phyloP scores from a whole-genome alignment of 2,329 filamentous ascomycete species.

The Cordyceps fumosorosea region DNA sequence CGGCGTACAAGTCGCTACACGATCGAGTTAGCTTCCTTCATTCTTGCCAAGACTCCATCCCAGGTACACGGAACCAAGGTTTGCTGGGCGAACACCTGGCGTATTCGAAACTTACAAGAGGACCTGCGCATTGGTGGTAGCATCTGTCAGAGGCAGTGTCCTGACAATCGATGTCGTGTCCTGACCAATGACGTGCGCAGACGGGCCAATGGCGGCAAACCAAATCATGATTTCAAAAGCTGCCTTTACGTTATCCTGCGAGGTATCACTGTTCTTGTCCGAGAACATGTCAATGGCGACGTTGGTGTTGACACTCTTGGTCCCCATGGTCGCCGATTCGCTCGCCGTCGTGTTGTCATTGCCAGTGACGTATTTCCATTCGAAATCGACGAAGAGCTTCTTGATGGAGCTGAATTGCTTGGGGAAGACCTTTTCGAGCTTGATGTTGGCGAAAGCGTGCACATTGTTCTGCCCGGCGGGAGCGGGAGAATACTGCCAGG shows the following conservation, averaged over 20 bases:
- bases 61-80: not conserved
- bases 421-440: constrained; percentile 40
- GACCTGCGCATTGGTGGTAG: constrained; percentile 25
- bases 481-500: constrained; percentile 40
- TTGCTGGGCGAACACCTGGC: not conserved
- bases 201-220: constrained; percentile 41
- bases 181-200: constrained; percentile 42
- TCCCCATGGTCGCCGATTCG: constrained; percentile 27
- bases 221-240: constrained; percentile 52
- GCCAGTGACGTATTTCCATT: constrained; percentile 45
- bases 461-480: constrained; percentile 38
- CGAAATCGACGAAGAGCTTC: constrained; percentile 36
- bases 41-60: not conserved
- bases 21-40: constrained; percentile 5
- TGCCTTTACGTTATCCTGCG: constrained; percentile 35
- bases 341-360: constrained; percentile 28
- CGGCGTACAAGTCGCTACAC: constrained; percentile 35
- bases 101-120: constrained; percentile 29
- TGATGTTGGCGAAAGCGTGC: constrained; percentile 49
- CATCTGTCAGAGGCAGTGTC: constrained; percentile 26
- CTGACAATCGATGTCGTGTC: constrained; percentile 22
- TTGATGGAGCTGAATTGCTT: constrained; percentile 31
- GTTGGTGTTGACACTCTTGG: constrained; percentile 44
- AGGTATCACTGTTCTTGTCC: constrained; percentile 35
- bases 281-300: constrained; percentile 55